Evolutionary conservation across 768 basidiomycete species (phyloP).

Genomic region (Sistotremastrum niveocremeum): DNA sequence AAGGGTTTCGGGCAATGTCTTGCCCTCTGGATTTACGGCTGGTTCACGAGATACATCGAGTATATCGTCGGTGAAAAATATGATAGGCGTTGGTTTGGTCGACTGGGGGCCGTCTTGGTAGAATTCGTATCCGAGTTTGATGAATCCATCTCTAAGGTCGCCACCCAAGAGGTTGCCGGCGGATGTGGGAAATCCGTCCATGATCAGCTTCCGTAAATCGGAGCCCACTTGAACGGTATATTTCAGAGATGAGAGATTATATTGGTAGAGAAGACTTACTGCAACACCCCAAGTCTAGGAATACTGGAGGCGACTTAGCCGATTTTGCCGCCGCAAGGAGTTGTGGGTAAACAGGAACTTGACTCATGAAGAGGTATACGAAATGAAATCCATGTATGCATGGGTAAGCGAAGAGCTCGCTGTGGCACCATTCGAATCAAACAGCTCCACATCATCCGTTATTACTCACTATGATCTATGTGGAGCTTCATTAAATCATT

Average conservation of each 20-base stretch:
- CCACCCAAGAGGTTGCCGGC: slow-evolving; percentile 15
- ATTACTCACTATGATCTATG: too few species aligned
- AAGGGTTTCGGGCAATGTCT: too few species aligned
- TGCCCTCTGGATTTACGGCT: background rate
- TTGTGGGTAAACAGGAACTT: slow-evolving; percentile 13
- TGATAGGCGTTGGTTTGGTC: slow-evolving; percentile 7
- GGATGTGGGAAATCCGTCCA: slow-evolving; percentile 16
- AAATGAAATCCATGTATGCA: slow-evolving; percentile 21
- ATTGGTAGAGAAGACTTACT: slow-evolving; percentile 11
- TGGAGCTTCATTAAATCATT: background rate
- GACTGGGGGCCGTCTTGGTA: slow-evolving; percentile 9
- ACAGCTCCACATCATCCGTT: too few species aligned
- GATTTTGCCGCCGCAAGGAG: slow-evolving; percentile 13
- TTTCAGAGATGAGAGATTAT: background rate
- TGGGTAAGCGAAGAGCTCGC: slow-evolving; percentile 18
- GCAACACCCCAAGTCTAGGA: slow-evolving; percentile 22
- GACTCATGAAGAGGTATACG: slow-evolving; percentile 16
- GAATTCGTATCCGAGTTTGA: slow-evolving; percentile 17
- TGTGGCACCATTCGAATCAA: background rate
- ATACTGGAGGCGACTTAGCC: slow-evolving; percentile 8
- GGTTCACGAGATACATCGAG: slow-evolving; percentile 13
- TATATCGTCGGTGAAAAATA: slow-evolving; percentile 18
- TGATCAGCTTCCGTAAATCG: slow-evolving; percentile 19
- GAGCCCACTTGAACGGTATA: slow-evolving; percentile 16
- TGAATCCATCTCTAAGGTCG: slow-evolving; percentile 19